Conservation (phyloP, 164 flowering plant species). For the Stephania yunnanensis region DNA sequence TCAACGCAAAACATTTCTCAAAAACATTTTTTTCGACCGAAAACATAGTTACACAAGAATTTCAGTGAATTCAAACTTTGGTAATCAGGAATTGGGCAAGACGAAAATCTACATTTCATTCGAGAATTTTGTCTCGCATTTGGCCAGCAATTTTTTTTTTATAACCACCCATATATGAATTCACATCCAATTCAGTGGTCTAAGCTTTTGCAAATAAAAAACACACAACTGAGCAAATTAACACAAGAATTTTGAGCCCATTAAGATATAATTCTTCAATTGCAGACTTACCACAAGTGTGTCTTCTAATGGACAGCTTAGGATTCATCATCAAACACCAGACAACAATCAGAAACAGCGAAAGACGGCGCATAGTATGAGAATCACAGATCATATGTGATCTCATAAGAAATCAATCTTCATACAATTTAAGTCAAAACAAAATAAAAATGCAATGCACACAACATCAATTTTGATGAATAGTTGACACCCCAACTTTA, state of each 20-base stretch:
- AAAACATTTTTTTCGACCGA: not conserved
- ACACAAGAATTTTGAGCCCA: not conserved
- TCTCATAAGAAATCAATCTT: constrained; percentile 1
- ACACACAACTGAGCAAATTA: not conserved
- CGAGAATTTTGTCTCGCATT: not conserved
- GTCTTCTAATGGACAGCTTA: not conserved
- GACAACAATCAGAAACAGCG: not conserved
- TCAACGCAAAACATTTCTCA: not conserved
- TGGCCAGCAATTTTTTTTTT: not conserved
- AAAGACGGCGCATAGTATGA: not conserved
- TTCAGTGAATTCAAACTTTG: not conserved
- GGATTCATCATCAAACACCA: constrained; percentile 2
- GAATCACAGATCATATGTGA: not conserved
- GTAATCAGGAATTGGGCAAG: not conserved
- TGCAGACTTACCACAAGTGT: not conserved
- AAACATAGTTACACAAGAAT: not conserved
- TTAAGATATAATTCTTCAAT: not conserved
- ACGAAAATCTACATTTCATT: not conserved
- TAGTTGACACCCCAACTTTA: not conserved
- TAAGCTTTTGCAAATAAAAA: not conserved
- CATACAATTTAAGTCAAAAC: not conserved
- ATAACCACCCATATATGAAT: not conserved
- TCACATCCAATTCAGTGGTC: not conserved
- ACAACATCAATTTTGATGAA: not conserved
- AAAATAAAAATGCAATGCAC: not conserved